Conservation (phyloP, 108 stramenopile species). For the Cylindrotheca fusiformis region DNA sequence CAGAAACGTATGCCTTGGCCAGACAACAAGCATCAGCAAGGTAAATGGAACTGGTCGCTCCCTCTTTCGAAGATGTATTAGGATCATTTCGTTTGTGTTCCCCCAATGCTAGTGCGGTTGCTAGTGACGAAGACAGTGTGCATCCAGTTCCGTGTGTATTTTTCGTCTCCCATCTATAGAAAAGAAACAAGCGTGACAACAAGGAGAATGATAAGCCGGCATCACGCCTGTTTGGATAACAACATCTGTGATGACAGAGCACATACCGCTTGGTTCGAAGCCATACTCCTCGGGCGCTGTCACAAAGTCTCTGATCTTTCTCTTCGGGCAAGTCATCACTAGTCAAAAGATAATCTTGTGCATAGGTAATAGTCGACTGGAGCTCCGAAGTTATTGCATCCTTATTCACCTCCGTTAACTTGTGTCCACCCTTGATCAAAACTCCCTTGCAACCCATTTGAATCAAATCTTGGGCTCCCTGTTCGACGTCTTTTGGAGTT, state of each 20-base stretch:
- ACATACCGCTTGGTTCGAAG: slow-evolving; percentile 51
- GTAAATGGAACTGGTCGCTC: slow-evolving; percentile 60
- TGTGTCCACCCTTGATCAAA: slow-evolving; percentile 93
- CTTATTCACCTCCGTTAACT: slow-evolving; percentile 33
- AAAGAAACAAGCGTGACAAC: slow-evolving; percentile 15
- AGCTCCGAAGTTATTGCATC: slow-evolving; percentile 31
- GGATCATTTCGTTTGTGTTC: slow-evolving; percentile 44
- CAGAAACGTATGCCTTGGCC: slow-evolving; percentile 85
- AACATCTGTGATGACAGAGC: not conserved
- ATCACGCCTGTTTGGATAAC: too few relatives aligned
- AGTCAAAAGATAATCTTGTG: slow-evolving; percentile 72
- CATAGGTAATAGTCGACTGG: slow-evolving; percentile 49
- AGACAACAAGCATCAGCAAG: slow-evolving; percentile 73
- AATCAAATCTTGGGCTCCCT: slow-evolving; percentile 72
- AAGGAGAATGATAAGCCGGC: slow-evolving; percentile 11
- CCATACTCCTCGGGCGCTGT: slow-evolving; percentile 76
- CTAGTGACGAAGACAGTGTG: slow-evolving; percentile 86
- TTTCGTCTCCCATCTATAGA: slow-evolving; percentile 53
- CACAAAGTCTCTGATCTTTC: slow-evolving; percentile 58
- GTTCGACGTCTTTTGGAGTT: slow-evolving; percentile 72
- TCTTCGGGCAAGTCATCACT: slow-evolving; percentile 17
- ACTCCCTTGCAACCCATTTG: slow-evolving; percentile 65
- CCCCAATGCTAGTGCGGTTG: slow-evolving; percentile 80
- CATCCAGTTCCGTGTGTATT: slow-evolving; percentile 91
- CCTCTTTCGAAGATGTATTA: slow-evolving; percentile 13